phyloP scores from a whole-genome alignment of 78 protist genomes.

The Polysphondylium violaceum region DNA sequence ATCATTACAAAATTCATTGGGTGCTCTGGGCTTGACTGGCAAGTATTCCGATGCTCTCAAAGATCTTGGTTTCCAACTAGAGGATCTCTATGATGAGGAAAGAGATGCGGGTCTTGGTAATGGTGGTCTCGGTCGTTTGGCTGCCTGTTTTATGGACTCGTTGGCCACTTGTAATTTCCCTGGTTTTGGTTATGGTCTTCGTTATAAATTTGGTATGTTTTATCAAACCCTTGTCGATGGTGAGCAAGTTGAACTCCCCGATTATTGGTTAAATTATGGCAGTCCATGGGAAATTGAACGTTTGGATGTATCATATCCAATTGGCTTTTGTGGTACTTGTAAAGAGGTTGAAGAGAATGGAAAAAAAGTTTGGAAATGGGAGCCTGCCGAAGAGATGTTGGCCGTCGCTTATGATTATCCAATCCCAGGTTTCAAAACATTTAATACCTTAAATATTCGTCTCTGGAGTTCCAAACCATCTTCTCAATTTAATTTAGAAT shows the following conservation, averaged over 20 bases:
- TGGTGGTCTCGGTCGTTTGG: conserved; percentile 97
- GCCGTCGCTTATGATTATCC: conserved; percentile 94
- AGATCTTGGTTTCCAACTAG: conserved; percentile 82
- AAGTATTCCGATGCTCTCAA: conserved; percentile 84
- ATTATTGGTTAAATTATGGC: conserved; percentile 91
- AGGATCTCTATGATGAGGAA: conserved; percentile 93
- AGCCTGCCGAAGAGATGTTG: conserved; percentile 68
- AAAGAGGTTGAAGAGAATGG: conserved; percentile 20
- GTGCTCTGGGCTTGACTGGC: conserved; percentile 85
- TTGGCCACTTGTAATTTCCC: conserved; percentile 95
- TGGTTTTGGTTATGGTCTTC: conserved; percentile 93
- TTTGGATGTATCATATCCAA: conserved; percentile 75
- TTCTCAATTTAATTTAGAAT: conserved; percentile 90
- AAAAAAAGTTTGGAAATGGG: conserved; percentile 76
- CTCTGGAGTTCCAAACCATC: conserved; percentile 92
- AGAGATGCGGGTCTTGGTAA: conserved; percentile 98
- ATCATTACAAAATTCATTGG: conserved; percentile 84
- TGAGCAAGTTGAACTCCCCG: conserved; percentile 93
- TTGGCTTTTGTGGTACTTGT: conserved; percentile 81
- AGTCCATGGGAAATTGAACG: conserved; percentile 94
- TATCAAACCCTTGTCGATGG: conserved; percentile 92
- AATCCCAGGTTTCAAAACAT: conserved; percentile 95
- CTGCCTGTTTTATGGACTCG: conserved; percentile 98
- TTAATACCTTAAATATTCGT: conserved; percentile 88
- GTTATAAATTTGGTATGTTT: conserved; percentile 91